Base-by-base conservation (phyloP, 441 rosid species). In the Gossypium schwendimanii region DNA sequence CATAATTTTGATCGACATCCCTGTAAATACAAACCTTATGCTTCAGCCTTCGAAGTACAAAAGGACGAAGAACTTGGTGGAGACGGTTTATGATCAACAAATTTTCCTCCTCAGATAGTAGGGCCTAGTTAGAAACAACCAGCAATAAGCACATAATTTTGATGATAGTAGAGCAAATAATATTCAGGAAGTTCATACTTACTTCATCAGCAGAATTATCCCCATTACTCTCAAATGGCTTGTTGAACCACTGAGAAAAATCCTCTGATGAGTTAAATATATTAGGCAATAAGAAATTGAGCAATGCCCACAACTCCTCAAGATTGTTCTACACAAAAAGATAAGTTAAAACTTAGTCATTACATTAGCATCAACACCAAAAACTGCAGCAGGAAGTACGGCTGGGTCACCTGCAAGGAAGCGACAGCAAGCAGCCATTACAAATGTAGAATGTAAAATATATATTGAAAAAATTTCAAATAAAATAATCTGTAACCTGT, bases 191-290 rank as follows among this genome's bases (percentile, higher is more conserved):
- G 47, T 73, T 52, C 26, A 76, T 45, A 72, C 89, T 85, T 81
- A 90, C 98, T 87, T 90, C 87, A 72, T 93, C 98, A n/a, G 92
- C 86, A 76, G 97, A 88, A 86, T 50, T 89, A 82, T 93, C 98
- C 71, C 94, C 96, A 79, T 82, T 93, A 77, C 96, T 77, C 88
- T 91, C 84, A 82, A 93, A 91, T 74, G 98, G 98, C 81, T 91
- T 91, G 87, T 93, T 93, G 83, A 93, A 93, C 98, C 98, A 93
- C 75, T 93, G 98, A 82, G 97, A 91, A 80, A 93, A 93, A 80
- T 93, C 98, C 76, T 93, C 98, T 7, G 98, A 90, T 50, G 98
- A 88, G 81, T 91, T 93, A 81, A 93, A 93, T 78, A 93, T 91
- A 82, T 90, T 91, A 49, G 98, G 98, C 82, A 93, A 79, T 82